Conservation (phyloP, 2,329 filamentous ascomycete genomes). For the Sclerotinia spermophila region DNA sequence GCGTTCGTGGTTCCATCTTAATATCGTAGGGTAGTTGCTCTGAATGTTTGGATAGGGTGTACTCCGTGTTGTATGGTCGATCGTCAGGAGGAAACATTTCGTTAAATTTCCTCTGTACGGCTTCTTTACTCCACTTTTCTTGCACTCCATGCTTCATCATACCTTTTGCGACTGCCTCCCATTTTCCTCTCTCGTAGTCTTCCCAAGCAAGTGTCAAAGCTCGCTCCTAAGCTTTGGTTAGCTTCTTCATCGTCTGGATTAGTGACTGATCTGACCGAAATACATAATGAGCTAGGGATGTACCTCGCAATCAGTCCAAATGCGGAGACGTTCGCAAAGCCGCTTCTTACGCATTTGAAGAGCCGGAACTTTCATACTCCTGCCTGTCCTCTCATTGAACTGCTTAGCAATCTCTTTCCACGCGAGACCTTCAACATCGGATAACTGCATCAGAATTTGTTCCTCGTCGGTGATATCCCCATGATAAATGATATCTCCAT, state of each 20-base stretch:
- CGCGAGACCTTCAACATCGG: conserved; percentile 34
- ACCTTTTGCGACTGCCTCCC: conserved; percentile 35
- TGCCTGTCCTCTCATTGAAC: conserved; percentile 35
- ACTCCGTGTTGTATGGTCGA: not conserved
- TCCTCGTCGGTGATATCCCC: conserved; percentile 35
- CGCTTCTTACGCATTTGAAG: conserved; percentile 41
- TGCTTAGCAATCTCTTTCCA: conserved; percentile 38
- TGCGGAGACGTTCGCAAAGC: conserved; percentile 36
- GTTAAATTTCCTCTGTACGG: conserved; percentile 37
- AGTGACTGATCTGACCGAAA: conserved; percentile 16
- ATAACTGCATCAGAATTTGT: conserved; percentile 36
- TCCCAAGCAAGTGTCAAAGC: conserved; percentile 36
- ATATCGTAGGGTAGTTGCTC: not conserved
- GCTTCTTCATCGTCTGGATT: conserved; percentile 18
- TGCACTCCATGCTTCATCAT: conserved; percentile 37
- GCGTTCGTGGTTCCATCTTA: conserved; percentile 12
- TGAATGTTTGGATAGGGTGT: not conserved
- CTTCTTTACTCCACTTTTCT: conserved; percentile 37
- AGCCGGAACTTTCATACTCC: conserved; percentile 36
- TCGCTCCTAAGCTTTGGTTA: conserved; percentile 30
- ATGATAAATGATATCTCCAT: conserved; percentile 19
- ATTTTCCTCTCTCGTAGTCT: conserved; percentile 35
- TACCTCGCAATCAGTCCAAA: conserved; percentile 28
- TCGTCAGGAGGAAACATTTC: conserved; percentile 29
- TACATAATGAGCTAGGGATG: conserved; percentile 20